Evolutionary conservation across 306 rosid genomes (phyloP).

Genomic region (Geum urbanum): DNA sequence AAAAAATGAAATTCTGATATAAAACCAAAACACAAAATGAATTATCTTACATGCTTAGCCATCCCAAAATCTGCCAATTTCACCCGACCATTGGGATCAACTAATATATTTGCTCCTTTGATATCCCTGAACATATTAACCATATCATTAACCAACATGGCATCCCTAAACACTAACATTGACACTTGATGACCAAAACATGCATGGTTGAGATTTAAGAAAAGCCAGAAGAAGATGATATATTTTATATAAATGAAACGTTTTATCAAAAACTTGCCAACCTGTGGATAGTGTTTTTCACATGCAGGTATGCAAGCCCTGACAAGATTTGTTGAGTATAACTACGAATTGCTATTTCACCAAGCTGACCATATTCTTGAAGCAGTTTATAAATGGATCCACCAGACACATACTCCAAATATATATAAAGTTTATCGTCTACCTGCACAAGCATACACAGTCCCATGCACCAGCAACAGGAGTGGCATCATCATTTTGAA

Average conservation of each 20-base stretch:
- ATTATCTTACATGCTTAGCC: conserved; percentile 62
- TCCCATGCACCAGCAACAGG: background rate
- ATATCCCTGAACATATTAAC: conserved; percentile 63
- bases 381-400: conserved; percentile 69
- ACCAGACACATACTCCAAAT: conserved; percentile 84
- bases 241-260: background rate
- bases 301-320: conserved; percentile 90
- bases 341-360: conserved; percentile 49
- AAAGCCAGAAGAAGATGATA: background rate
- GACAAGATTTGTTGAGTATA: conserved; percentile 54
- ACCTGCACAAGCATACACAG: conserved; percentile 31
- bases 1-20: background rate
- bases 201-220: background rate
- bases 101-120: conserved; percentile 95
- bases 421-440: conserved; percentile 44
- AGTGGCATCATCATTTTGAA: background rate
- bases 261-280: conserved; percentile 25
- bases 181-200: conserved; percentile 10
- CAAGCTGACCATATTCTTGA: conserved; percentile 47
- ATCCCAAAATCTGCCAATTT: conserved; percentile 96
- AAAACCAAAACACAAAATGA: background rate
- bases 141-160: conserved; percentile 9
- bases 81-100: conserved; percentile 80
- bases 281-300: conserved; percentile 91
- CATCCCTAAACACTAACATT: background rate